Evolutionary conservation across 1,284 basidiomycete species (phyloP).

Genomic region (Apiotrichum domesticum): DNA sequence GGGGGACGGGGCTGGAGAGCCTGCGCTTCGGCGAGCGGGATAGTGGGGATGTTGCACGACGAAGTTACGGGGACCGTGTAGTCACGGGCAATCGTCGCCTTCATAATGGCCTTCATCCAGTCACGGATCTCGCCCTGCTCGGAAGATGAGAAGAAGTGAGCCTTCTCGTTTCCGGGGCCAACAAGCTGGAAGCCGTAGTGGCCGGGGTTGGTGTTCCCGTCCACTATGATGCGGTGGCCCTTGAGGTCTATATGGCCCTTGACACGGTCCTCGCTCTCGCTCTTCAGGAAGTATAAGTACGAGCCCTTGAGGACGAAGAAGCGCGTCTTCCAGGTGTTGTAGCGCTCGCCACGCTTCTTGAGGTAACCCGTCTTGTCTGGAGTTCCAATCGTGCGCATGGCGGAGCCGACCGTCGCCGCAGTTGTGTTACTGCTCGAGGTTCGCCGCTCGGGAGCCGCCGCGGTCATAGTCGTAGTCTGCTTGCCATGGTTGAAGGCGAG

Average conservation of each 20-base stretch:
- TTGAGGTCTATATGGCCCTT: constrained; percentile 91
- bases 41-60: constrained; percentile 94
- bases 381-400: constrained; percentile 79
- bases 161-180: constrained; percentile 69
- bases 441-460: constrained; percentile 30
- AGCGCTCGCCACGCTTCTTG: constrained; percentile 89
- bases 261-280: constrained; percentile 75
- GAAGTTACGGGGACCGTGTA: constrained; percentile 90
- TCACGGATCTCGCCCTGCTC: constrained; percentile 78
- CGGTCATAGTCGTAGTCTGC: constrained; percentile 13
- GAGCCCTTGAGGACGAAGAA: constrained; percentile 93
- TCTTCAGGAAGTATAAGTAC: constrained; percentile 78
- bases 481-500: constrained; percentile 14
- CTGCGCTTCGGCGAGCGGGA: constrained; percentile 89
- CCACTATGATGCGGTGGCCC: constrained; percentile 89
- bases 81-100: constrained; percentile 90
- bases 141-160: constrained; percentile 85
- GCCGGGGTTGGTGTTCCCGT: constrained; percentile 86
- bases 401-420: constrained; percentile 34
- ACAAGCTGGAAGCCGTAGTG: constrained; percentile 93
- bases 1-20: constrained; percentile 93
- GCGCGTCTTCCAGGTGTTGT: constrained; percentile 86
- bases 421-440: constrained; percentile 15
- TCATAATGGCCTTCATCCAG: constrained; percentile 99
- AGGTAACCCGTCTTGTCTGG: constrained; percentile 89